Percentiles rank a stretch among this genome's conserved stretches.
These are phyloP conservation scores for Fusarium sp. DNA, from an alignment of 2,329 filamentous ascomycete species.

Conservation along the genomic window DNA sequence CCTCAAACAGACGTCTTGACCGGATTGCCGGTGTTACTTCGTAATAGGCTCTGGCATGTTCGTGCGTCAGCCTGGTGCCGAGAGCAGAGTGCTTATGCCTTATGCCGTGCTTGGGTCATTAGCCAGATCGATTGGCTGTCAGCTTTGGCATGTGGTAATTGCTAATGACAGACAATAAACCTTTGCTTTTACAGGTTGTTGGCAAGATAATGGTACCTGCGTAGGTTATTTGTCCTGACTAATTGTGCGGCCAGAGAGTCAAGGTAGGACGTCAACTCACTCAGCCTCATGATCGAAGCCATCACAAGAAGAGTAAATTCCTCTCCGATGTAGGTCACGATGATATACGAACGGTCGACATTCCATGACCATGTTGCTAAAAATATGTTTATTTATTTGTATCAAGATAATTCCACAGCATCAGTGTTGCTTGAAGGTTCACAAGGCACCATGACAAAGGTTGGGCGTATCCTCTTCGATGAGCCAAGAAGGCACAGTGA, in stretches of 20 bases:
- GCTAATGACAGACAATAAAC: not conserved
- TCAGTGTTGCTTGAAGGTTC: not conserved
- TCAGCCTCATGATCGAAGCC: not conserved
- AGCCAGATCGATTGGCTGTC: not conserved
- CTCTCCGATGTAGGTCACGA: not conserved
- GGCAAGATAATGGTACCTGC: not conserved
- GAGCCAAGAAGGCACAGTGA: not conserved
- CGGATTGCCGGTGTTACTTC: constrained; percentile 7
- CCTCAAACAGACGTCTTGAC: constrained; percentile 11
- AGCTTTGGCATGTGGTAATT: not conserved
- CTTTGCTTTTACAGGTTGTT: not conserved
- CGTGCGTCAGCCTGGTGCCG: not conserved
- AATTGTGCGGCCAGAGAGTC: not conserved
- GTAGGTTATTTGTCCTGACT: not conserved
- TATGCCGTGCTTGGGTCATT: not conserved
- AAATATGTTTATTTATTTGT: not conserved
- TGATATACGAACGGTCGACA: not conserved
- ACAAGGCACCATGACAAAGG: not conserved
- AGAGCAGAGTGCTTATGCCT: not conserved
- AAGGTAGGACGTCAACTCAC: not conserved
- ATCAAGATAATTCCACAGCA: not conserved
- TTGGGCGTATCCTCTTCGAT: not conserved
- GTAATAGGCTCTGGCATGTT: not conserved
- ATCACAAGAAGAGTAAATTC: not conserved
- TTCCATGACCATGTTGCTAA: not conserved